A percentile compares a stretch with the other conserved stretches of the same genome.
Conservation (phyloP, 2,329 filamentous ascomycete genomes). For the Nothopassalora personata region DNA sequence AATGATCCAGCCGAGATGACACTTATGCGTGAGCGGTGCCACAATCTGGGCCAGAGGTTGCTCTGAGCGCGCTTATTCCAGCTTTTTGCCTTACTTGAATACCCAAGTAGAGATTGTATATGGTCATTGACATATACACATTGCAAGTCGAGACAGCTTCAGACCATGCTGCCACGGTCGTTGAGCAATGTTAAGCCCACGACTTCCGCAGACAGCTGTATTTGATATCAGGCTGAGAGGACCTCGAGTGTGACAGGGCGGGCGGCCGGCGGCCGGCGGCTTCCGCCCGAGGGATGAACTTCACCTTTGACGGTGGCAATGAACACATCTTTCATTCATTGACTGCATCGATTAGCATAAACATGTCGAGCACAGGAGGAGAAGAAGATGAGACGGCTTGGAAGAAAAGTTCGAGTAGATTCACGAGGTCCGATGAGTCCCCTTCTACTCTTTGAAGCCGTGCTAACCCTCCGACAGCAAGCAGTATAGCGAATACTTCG, state of each 20-base stretch:
- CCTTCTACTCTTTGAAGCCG: not conserved
- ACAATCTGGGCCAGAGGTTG: too few relatives aligned
- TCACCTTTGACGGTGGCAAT: not conserved
- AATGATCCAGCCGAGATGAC: too few relatives aligned
- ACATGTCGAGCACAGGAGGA: not conserved
- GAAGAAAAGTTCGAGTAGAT: conserved; percentile 35
- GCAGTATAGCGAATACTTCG: conserved; percentile 80
- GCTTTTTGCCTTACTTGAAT: too few relatives aligned
- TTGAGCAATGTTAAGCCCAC: too few relatives aligned
- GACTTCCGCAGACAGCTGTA: too few relatives aligned
- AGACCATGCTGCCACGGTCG: conserved; percentile 7
- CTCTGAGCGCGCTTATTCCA: too few relatives aligned
- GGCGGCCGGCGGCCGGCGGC: not conserved
- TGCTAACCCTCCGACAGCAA: conserved; percentile 55
- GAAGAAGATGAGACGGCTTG: conserved; percentile 25
- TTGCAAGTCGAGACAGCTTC: conserved; percentile 14
- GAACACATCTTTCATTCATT: not conserved
- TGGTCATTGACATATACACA: too few relatives aligned
- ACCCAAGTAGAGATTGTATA: too few relatives aligned
- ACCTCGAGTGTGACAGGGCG: too few relatives aligned
- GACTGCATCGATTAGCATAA: not conserved
- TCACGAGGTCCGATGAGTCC: conserved; percentile 35
- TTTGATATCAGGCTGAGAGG: too few relatives aligned
- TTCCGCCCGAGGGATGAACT: not conserved
- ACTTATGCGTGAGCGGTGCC: too few relatives aligned